A percentile compares a stretch with the other conserved stretches of the same genome.
Evolutionary conservation across 2,329 filamentous ascomycete species (phyloP).

Genomic region (Botrytis elliptica): DNA sequence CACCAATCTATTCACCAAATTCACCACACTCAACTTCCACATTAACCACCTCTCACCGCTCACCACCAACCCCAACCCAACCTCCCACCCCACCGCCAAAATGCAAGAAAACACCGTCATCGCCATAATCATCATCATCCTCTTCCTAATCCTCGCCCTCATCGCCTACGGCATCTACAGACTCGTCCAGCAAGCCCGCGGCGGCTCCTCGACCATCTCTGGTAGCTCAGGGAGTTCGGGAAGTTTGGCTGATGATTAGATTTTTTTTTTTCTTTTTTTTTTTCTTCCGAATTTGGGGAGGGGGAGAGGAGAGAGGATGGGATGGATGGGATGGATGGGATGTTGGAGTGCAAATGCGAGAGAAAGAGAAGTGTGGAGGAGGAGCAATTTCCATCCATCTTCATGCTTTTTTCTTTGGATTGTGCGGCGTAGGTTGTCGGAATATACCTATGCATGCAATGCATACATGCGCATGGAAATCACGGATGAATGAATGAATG

Average conservation of each 20-base stretch:
- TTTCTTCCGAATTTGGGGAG: too few relatives aligned
- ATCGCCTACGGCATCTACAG: constrained; percentile 65
- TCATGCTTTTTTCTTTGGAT: background rate
- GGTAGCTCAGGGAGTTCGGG: constrained; percentile 24
- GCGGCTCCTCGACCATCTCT: constrained; percentile 25
- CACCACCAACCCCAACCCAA: constrained; percentile 4
- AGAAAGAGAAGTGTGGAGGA: background rate
- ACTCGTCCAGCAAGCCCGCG: constrained; percentile 52
- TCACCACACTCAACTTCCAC: background rate
- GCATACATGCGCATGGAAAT: background rate
- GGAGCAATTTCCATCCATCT: background rate
- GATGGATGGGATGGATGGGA: background rate
- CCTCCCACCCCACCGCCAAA: constrained; percentile 36
- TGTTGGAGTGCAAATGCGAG: background rate
- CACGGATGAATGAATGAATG: background rate
- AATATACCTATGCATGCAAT: background rate
- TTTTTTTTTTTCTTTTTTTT: too few relatives aligned
- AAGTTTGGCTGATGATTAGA: constrained; percentile 36
- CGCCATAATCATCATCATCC: constrained; percentile 65
- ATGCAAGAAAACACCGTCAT: constrained; percentile 68
- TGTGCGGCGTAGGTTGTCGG: background rate
- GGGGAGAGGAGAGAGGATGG: background rate
- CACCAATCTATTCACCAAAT: background rate
- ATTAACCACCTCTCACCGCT: background rate
- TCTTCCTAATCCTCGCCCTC: constrained; percentile 60